Conservation (phyloP, 2,329 filamentous ascomycete genomes). For the Sporothrix globosa region DNA sequence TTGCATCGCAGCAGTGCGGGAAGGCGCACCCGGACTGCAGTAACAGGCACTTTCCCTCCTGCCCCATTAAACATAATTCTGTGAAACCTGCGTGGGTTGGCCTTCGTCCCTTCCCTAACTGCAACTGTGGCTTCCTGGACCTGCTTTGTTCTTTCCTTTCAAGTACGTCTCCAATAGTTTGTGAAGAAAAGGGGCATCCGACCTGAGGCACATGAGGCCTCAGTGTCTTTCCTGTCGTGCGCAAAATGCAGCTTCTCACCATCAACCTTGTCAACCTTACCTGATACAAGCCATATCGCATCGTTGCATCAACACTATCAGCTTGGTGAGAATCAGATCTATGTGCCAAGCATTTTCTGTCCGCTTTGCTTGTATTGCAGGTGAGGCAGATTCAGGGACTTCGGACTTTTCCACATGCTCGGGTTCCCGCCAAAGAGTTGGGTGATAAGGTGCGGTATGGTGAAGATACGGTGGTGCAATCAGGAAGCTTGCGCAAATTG, state of each 20-base stretch:
- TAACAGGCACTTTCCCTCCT: not conserved
- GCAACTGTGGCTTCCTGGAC: not conserved
- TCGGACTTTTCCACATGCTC: not conserved
- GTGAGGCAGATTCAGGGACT: slow-evolving; percentile 16
- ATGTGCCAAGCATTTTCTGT: slow-evolving; percentile 10
- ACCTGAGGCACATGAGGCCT: not conserved
- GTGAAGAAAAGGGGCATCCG: not conserved
- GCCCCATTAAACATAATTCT: not conserved
- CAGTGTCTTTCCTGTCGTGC: not conserved
- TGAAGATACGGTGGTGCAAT: not conserved
- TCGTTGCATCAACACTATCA: not conserved
- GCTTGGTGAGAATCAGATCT: not conserved
- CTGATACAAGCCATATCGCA: not conserved
- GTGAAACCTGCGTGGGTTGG: not conserved
- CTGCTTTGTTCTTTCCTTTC: not conserved
- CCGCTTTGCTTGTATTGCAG: not conserved
- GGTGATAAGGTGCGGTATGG: not conserved
- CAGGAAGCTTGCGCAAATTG: not conserved
- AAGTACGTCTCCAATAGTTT: not conserved
- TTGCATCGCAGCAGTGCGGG: not conserved
- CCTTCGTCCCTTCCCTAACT: not conserved
- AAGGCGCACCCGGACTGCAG: not conserved
- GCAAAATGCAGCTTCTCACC: slow-evolving; percentile 1
- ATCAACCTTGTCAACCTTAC: not conserved
- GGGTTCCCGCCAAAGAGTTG: not conserved